Base-by-base conservation (phyloP, 2,329 filamentous ascomycete genomes). In the Tricladium varicosporioides region DNA sequence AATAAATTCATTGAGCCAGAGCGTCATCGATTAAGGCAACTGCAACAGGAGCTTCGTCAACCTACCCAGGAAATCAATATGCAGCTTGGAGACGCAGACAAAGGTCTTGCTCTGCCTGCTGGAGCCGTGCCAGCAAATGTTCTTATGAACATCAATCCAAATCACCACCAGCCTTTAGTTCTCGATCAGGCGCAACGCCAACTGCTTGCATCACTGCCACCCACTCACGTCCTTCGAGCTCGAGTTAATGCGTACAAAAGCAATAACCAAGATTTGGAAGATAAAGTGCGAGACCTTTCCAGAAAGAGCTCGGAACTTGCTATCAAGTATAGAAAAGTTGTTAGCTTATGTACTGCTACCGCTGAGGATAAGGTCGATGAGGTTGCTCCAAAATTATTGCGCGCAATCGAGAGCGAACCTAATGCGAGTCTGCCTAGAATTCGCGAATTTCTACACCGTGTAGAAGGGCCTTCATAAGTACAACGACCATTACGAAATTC, bases 341-440 rank as follows among this genome's bases (percentile, higher is more conserved):
- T 99, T 19, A 86, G 88, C 53, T 77, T 97, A 11, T 97, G 93
- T 70, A 96, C 92, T 0, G 86, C 85, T 8, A 89, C 92, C 33
- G 81, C 84, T 0, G 91, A 95, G 60, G 80, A 81, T 8, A 83
- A 63, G 14, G 89, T 97, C 13, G 94, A 97, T 65, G 83, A 84
- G 56, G 83, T 92, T 51, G 79, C 97, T 0, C 89, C 91, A 52
- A 85, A 86, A 2, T 77, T 99, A 45, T 83, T 95, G 48, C 85
- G 90, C 60, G 94, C 94, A 1, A 88, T 97, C 2, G 93, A 96
- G 73, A 96, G 92, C 67, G 92, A 97, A 71, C 83, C 80, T 54
- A 82, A 84, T 7, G 88, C 91, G 1, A 91, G 95, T 69, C 84
- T 93, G 8, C 84, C 83, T 0, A 77, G 91, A 8, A 88, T 96